phyloP scores from a whole-genome alignment of 179 eudicot genomes.

The Silene vulgaris region DNA sequence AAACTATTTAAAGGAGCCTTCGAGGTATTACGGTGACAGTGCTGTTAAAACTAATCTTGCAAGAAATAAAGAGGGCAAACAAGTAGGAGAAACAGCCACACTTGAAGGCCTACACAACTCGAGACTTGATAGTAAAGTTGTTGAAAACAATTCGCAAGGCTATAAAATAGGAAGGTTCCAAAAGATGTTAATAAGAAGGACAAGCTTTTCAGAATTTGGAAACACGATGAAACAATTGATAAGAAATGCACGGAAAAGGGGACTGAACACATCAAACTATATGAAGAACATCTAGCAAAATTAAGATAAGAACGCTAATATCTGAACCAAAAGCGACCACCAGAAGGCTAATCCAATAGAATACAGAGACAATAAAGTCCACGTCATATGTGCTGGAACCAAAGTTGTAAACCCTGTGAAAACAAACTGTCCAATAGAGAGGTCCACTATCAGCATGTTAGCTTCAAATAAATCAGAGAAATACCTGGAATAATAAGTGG shows the following conservation, averaged over 20 bases:
- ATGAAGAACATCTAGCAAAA: constrained; percentile 8
- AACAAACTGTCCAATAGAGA: constrained; percentile 71
- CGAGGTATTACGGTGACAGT: neutral
- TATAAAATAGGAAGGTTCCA: neutral
- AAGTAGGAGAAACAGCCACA: neutral
- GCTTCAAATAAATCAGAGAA: constrained; percentile 96
- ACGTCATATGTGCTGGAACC: constrained; percentile 23
- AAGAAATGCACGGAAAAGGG: neutral
- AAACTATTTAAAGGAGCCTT: neutral
- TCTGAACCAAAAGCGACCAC: constrained; percentile 10
- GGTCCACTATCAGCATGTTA: constrained; percentile 83
- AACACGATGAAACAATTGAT: neutral
- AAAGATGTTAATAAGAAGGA: neutral
- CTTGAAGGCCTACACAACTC: neutral
- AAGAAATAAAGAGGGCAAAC: neutral
- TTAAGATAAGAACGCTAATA: neutral
- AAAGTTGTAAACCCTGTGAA: constrained; percentile 66
- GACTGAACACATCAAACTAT: neutral
- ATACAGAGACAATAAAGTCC: constrained; percentile 17
- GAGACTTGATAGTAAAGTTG: neutral
- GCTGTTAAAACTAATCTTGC: neutral
- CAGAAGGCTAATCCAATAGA: constrained; percentile 14
- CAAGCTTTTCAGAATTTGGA: neutral
- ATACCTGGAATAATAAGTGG: constrained; percentile 88
- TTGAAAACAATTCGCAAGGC: neutral